phyloP scores from a whole-genome alignment of 371 early-diverging fungal species.

The Umbelopsis sp. region DNA sequence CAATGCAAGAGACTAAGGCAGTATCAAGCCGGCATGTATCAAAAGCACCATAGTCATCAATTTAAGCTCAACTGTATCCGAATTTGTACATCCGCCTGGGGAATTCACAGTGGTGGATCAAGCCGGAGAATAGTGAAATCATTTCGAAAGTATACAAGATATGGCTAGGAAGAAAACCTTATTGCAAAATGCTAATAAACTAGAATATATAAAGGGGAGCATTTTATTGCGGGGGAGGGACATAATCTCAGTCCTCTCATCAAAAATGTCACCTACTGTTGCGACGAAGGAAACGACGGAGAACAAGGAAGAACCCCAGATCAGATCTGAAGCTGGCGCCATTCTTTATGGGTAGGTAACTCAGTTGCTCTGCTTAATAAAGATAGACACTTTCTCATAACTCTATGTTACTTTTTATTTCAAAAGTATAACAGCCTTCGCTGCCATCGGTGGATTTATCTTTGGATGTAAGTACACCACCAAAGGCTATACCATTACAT shows the following conservation, averaged over 20 bases:
- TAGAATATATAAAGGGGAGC: background rate
- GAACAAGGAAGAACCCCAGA: slow-evolving; percentile 26
- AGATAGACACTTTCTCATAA: background rate
- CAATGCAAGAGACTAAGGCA: too few species aligned
- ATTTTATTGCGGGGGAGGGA: background rate
- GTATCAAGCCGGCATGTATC: too few species aligned
- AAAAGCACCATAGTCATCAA: too few species aligned
- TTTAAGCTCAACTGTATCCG: too few species aligned
- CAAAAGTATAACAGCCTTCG: slow-evolving; percentile 36
- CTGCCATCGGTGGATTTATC: slow-evolving; percentile 40
- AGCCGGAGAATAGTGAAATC: background rate
- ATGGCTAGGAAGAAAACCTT: background rate
- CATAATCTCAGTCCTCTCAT: background rate
- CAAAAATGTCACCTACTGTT: slow-evolving; percentile 31
- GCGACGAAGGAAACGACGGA: slow-evolving; percentile 22
- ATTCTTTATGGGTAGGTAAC: slow-evolving; percentile 32
- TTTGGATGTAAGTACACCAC: slow-evolving; percentile 39
- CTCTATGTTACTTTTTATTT: slow-evolving; percentile 24
- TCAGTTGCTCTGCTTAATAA: background rate
- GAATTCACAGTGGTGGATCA: too few species aligned
- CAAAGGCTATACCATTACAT: background rate
- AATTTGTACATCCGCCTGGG: background rate
- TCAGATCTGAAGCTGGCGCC: slow-evolving; percentile 37
- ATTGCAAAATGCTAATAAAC: background rate
- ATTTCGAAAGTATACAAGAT: background rate